Conservation (phyloP, 2,329 filamentous ascomycete species). For the Pseudocercospora pini-densiflorae region DNA sequence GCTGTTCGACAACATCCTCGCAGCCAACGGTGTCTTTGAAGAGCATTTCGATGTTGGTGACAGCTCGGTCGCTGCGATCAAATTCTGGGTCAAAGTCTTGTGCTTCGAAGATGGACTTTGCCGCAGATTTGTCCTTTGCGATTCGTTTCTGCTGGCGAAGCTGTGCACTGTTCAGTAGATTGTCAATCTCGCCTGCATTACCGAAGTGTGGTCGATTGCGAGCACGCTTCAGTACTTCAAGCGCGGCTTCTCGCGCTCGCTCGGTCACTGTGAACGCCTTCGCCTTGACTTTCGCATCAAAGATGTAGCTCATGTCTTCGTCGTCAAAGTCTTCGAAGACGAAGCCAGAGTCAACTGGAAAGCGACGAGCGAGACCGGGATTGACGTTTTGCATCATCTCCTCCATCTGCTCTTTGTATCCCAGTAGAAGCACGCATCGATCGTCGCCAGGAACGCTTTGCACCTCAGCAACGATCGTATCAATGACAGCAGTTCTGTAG, state of each 20-base stretch:
- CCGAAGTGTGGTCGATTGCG: conserved; percentile 70
- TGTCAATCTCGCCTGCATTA: conserved; percentile 76
- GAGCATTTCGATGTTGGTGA: conserved; percentile 57
- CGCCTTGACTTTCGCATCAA: neutral
- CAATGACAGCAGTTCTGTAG: neutral
- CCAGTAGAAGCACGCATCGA: conserved; percentile 71
- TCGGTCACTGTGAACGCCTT: conserved; percentile 54
- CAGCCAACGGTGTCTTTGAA: conserved; percentile 66
- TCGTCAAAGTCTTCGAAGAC: neutral
- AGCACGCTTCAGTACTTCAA: conserved; percentile 64
- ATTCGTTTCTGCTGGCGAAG: neutral
- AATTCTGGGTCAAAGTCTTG: conserved; percentile 65
- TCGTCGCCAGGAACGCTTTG: conserved; percentile 64
- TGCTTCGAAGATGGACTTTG: conserved; percentile 45
- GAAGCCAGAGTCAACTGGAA: conserved; percentile 47
- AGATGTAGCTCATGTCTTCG: neutral
- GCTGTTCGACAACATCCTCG: conserved; percentile 57
- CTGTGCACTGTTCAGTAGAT: conserved; percentile 60
- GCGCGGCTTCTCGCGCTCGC: conserved; percentile 57
- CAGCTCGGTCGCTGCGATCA: conserved; percentile 54
- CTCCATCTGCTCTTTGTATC: conserved; percentile 72
- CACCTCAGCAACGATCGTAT: neutral
- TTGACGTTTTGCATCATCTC: conserved; percentile 76
- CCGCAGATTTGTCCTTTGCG: conserved; percentile 47
- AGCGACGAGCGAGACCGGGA: conserved; percentile 69